Percentiles rank a stretch among this genome's conserved stretches.
phyloP scores from a whole-genome alignment of 768 basidiomycete genomes.

The Agaricus subrufescens region DNA sequence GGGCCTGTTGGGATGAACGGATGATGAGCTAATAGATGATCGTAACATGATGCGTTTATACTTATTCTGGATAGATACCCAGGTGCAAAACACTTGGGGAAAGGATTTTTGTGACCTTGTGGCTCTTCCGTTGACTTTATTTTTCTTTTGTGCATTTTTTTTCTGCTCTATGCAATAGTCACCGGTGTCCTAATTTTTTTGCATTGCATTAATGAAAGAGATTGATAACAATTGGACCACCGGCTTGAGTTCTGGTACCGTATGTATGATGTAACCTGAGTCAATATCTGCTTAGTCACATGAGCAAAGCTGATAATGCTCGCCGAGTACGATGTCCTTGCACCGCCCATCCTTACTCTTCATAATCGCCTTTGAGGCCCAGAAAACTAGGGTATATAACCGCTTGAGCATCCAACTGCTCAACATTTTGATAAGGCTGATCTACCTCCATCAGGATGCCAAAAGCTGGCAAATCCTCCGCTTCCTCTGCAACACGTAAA shows the following conservation, averaged over 20 bases:
- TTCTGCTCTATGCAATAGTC: neutral
- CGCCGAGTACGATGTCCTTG: no score
- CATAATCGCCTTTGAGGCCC: no score
- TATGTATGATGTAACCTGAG: neutral
- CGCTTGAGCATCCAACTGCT: no score
- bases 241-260: no score
- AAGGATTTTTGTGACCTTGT: neutral
- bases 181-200: neutral
- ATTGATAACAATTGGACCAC: no score
- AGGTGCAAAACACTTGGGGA: no score
- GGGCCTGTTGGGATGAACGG: conserved; percentile 35
- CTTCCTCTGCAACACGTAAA: conserved; percentile 83
- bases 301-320: neutral
- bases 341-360: no score
- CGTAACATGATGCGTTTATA: neutral
- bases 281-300: neutral
- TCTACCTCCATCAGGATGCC: neutral
- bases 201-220: neutral
- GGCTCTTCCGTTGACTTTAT: neutral
- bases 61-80: neutral
- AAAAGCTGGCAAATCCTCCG: conserved; percentile 60
- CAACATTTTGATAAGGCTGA: no score
- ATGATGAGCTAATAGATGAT: neutral
- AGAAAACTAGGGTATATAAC: no score
- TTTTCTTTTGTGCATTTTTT: conserved; percentile 5